A percentile compares a stretch with the other conserved stretches of the same genome.
phyloP scores from a whole-genome alignment of 345 rosid genomes.

The Acer yangbiense region DNA sequence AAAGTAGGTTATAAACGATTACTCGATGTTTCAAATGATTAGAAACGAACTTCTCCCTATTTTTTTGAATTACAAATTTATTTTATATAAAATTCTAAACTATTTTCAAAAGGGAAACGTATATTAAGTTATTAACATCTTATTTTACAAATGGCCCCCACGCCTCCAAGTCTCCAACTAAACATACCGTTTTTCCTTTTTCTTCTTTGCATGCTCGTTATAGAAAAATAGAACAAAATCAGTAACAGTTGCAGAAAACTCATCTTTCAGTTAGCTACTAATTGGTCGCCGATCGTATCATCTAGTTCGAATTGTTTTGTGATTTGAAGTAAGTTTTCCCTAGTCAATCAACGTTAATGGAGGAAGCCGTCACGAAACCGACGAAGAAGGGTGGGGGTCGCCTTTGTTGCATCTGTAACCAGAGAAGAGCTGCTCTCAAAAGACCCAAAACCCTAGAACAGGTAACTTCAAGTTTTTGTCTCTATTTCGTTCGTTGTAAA shows the following conservation, averaged over 20 bases:
- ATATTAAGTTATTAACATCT: too few relatives aligned
- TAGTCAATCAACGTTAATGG: slow-evolving; percentile 31
- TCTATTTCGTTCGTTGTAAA: neutral
- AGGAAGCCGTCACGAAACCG: slow-evolving; percentile 32
- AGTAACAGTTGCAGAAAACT: too few relatives aligned
- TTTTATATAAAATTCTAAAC: neutral
- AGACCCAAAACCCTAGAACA: slow-evolving; percentile 92
- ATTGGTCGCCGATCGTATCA: too few relatives aligned
- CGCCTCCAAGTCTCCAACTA: too few relatives aligned
- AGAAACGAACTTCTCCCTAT: too few relatives aligned
- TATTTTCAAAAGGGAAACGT: neutral
- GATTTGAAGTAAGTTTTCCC: neutral
- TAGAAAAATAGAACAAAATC: too few relatives aligned
- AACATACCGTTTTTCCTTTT: too few relatives aligned
- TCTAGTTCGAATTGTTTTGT: neutral
- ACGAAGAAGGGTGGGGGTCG: slow-evolving; percentile 51
- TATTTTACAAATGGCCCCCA: neutral
- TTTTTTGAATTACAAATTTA: too few relatives aligned
- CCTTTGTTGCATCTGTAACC: slow-evolving; percentile 62
- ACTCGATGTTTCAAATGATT: too few relatives aligned
- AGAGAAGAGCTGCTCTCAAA: slow-evolving; percentile 69
- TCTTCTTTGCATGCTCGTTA: too few relatives aligned
- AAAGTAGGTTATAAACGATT: too few relatives aligned
- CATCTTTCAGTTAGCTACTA: too few relatives aligned
- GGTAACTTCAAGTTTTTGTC: slow-evolving; percentile 32